Evolutionary conservation across 2,329 filamentous ascomycete genomes (phyloP).

Genomic region (Hortaea werneckii): DNA sequence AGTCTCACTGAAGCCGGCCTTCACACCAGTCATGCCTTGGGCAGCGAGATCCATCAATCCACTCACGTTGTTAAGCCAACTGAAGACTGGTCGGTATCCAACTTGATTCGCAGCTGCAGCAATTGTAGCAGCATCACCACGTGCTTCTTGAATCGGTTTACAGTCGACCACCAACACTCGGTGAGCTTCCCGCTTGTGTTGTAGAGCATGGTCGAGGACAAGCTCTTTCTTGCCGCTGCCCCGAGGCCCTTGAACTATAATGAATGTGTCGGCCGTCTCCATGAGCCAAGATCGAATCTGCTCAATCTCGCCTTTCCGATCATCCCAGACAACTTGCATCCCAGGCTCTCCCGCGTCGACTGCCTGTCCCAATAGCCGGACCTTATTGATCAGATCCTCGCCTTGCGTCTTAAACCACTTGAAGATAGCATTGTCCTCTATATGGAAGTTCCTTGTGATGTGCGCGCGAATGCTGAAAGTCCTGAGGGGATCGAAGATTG

Average conservation of each 20-base stretch:
- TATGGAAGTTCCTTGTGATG: conserved; percentile 64
- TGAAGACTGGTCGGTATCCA: conserved; percentile 87
- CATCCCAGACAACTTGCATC: conserved; percentile 76
- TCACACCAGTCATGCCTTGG: conserved; percentile 86
- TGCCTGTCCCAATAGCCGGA: conserved; percentile 32
- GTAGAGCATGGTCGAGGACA: conserved; percentile 72
- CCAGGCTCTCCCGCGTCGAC: conserved; percentile 51
- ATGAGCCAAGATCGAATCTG: conserved; percentile 77
- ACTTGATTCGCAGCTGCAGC: conserved; percentile 70
- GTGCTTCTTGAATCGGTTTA: conserved; percentile 82
- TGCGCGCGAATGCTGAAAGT: conserved; percentile 87
- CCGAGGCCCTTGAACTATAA: conserved; percentile 83
- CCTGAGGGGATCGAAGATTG: conserved; percentile 87
- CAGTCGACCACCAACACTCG: conserved; percentile 84
- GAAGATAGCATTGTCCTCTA: conserved; percentile 63
- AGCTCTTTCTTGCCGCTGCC: conserved; percentile 87
- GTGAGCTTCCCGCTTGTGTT: conserved; percentile 47
- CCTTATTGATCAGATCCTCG: conserved; percentile 47
- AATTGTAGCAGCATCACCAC: conserved; percentile 79
- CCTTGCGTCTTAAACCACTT: conserved; percentile 72
- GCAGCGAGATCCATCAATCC: conserved; percentile 87
- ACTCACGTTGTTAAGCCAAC: conserved; percentile 90
- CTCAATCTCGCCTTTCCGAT: conserved; percentile 70
- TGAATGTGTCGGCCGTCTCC: conserved; percentile 83
- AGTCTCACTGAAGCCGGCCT: conserved; percentile 88